These are phyloP conservation scores for Vigna radiata DNA, from an alignment of 306 rosid genomes.

Conservation along the genomic window DNA sequence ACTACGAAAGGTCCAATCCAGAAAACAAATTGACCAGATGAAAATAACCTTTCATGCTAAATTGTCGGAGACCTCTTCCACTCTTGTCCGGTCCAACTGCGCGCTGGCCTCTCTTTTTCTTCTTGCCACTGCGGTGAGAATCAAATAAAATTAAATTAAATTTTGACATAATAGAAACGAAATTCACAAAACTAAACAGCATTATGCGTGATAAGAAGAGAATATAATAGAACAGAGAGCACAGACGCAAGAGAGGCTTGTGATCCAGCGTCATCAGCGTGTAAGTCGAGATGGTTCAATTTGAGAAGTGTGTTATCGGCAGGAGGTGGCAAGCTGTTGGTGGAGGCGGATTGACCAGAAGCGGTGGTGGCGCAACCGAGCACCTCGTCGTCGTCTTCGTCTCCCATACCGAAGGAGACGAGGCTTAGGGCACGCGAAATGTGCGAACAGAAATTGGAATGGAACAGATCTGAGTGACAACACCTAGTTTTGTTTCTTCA, in stretches of 20 bases:
- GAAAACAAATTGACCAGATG: background rate
- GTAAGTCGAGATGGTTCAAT: constrained; percentile 73
- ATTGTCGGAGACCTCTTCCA: constrained; percentile 99
- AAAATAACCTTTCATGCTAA: constrained; percentile 91
- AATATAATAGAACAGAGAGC: constrained; percentile 24
- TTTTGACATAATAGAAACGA: background rate
- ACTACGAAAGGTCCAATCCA: too few species aligned
- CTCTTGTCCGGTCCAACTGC: constrained; percentile 95
- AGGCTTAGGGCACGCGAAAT: constrained; percentile 34
- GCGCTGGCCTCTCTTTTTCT: constrained; percentile 96
- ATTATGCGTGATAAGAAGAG: background rate
- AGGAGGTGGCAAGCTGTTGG: constrained; percentile 82
- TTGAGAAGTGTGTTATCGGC: constrained; percentile 67
- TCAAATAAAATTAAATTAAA: background rate
- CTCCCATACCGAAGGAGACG: constrained; percentile 24
- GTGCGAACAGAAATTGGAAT: background rate
- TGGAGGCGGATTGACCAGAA: constrained; percentile 84
- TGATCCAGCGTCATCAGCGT: constrained; percentile 85
- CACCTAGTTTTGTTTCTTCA: background rate
- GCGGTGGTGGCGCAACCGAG: constrained; percentile 56
- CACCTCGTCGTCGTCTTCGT: constrained; percentile 54
- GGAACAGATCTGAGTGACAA: constrained; percentile 4
- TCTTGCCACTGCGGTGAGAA: constrained; percentile 62
- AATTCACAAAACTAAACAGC: background rate
- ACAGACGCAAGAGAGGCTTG: constrained; percentile 81